Evolutionary conservation across 768 basidiomycete genomes (phyloP), one percentile per base, ranked within the genome.

Genomic region (Tricholoma saponaceum): DNA sequence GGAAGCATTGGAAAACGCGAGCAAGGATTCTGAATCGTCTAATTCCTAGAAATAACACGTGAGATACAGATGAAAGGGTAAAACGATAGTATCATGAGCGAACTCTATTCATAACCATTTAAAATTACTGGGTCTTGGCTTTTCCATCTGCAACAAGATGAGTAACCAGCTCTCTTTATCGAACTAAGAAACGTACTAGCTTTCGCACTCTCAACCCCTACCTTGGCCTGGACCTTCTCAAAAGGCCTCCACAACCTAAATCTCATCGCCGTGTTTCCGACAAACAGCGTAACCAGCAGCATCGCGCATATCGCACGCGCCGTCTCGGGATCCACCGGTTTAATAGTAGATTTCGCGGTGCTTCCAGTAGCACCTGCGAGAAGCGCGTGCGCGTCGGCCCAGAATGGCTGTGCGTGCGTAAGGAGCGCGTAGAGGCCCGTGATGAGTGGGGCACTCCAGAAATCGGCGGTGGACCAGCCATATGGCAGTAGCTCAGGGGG

Each of bases 391-490:
- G 79, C 54, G 26, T 87, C 83, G 0, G 80, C 82, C 87, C 86
- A 95, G 70, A 89, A 89, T 0, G 92, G 89, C 67, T 95, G 92
- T 2, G 90, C 86, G 60, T 94, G 91, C 8, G 92, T 94, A 52
- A 95, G 79, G 57, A 86, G 81, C 54, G 93, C 86, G 67, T 91
- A 95, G 9, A 95, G 67, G 0, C 78, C 89, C 10, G 92, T 92
- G 63, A 86, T 74, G 62, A 86, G 72, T 6, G 92, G 86, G 8
- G 94, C 92, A 70, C 83, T 83, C 93, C 94, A 96, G 28, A 94
- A 69, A 67, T 96, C 95, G 0, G 84, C 81, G 22, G 85, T 83
- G 43, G 85, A 88, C 94, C 94, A 96, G 12, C 95, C 95, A 57
- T 87, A 88, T 0, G 90, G 81, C 54, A 78, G 78, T 7, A 97